phyloP scores from a whole-genome alignment of 306 rosid species.

The Cicer yamashitae region DNA sequence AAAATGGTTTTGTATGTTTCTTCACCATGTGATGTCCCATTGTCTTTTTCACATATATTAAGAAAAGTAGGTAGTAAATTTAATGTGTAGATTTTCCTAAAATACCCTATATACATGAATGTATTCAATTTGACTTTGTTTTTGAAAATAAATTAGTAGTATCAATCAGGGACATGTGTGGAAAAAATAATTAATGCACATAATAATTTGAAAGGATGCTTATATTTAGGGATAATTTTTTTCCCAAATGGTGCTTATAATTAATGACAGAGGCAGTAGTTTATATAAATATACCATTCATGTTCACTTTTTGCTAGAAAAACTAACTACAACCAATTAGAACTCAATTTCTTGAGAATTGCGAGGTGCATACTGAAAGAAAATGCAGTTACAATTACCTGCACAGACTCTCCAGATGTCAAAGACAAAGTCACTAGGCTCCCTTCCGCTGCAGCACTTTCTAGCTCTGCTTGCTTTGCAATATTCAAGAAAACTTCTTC shows the following conservation, averaged over 20 bases:
- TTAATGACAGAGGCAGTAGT: not conserved
- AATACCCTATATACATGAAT: too few species aligned
- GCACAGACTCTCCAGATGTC: conserved; percentile 63
- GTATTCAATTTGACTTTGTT: too few species aligned
- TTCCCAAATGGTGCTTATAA: too few species aligned
- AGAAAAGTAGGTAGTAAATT: too few species aligned
- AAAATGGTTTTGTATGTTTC: conserved; percentile 2
- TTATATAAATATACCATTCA: conserved; percentile 7
- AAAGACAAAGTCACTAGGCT: conserved; percentile 61
- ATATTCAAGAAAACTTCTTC: conserved; percentile 91
- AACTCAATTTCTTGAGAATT: conserved; percentile 30
- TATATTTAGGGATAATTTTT: too few species aligned
- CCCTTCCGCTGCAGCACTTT: conserved; percentile 80
- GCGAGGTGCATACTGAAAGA: conserved; percentile 17
- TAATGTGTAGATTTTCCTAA: too few species aligned
- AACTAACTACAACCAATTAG: not conserved
- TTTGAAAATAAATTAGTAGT: too few species aligned
- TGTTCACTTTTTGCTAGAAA: not conserved
- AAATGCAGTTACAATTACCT: conserved; percentile 48
- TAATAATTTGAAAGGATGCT: too few species aligned
- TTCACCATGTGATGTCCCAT: not conserved
- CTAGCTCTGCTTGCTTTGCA: conserved; percentile 87
- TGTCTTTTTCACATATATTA: too few species aligned
- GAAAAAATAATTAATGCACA: too few species aligned
- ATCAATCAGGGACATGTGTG: too few species aligned